A percentile compares a stretch with the other conserved stretches of the same genome.
Conservation (phyloP, 768 basidiomycete species). For the Xerocomus spinulosus region DNA sequence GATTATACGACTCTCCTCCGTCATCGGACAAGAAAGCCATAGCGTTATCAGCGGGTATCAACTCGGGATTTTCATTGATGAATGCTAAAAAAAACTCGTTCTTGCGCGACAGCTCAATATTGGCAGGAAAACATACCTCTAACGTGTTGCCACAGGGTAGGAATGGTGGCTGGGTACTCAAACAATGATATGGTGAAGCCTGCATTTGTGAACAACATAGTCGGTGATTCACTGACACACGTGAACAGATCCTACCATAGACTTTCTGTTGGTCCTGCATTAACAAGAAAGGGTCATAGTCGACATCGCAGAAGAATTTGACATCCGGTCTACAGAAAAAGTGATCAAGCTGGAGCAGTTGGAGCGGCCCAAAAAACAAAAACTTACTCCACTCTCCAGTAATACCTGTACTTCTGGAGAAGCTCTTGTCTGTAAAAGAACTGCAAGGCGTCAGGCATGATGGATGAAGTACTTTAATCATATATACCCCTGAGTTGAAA, state of each 20-base stretch:
- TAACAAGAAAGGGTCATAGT: constrained; percentile 74
- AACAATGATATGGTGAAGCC: constrained; percentile 77
- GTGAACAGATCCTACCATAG: constrained; percentile 50
- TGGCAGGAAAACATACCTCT: constrained; percentile 43
- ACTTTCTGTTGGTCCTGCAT: constrained; percentile 80
- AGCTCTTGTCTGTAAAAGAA: constrained; percentile 84
- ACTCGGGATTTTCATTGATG: constrained; percentile 54
- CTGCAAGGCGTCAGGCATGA: constrained; percentile 31
- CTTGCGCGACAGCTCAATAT: background rate
- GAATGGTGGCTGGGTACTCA: constrained; percentile 78
- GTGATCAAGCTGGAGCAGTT: constrained; percentile 9
- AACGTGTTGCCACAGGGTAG: constrained; percentile 71
- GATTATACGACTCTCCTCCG: constrained; percentile 63
- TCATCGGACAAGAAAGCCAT: constrained; percentile 73
- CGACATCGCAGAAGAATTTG: constrained; percentile 75
- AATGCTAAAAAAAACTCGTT: constrained; percentile 50
- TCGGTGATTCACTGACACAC: constrained; percentile 17
- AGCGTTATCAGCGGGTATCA: constrained; percentile 59
- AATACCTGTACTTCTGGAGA: constrained; percentile 72
- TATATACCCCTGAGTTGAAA: constrained; percentile 78
- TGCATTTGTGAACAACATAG: constrained; percentile 25
- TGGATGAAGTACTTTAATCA: background rate
- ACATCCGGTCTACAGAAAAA: constrained; percentile 56
- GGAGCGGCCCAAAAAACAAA: background rate
- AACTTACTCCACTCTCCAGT: constrained; percentile 88